Evolutionary conservation across 164 flowering plant species (phyloP), one percentile per base, ranked within the genome.

Genomic region (Aristolochia contorta): DNA sequence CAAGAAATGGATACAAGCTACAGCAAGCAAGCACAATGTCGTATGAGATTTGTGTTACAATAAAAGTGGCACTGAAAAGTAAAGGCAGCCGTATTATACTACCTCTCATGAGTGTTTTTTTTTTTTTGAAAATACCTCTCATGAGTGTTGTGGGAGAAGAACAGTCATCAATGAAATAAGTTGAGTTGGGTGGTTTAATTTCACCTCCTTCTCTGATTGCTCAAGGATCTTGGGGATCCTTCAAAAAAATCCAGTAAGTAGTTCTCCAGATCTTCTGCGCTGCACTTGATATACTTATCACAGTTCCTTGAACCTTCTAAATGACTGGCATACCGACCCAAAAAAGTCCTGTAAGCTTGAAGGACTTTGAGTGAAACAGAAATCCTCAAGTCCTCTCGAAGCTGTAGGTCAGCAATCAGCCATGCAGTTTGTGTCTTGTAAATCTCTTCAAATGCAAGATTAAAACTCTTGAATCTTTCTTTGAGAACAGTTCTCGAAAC

Each of bases 331-430:
- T 78, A 77, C 58, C 89, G 77, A 19, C 91, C 91, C 22, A 72
- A 72, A 66, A 83, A 91, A 4, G 79, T 72, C 33, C 93, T 66
- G 47, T 86, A 91, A 8, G 86, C 96, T 50, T 77, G 93, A 63
- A 84, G 75, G n/a, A 87, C 80, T 69, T 68, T 80, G 45, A 67
- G 71, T 8, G 95, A 86, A 16, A 79, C 75, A 5, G 96, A 84
- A 64, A 88, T 84, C 61, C 80, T 63, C n/a, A 91, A 59, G 56
- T 91, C 96, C 21, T 87, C 93, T 1, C 87, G 79, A 58, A 91
- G 86, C 66, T 77, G 78, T 43, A 16, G 47, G 70, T 87, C 84
- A 12, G 79, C 73, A 61, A 88, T 71, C 49, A 74, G 1, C 97
- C 96, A 87, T 9, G 76, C 76, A 0, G 95, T 80, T 63, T 91